These are phyloP conservation scores for Ramichloridium luteum DNA, from an alignment of 2,329 filamentous ascomycete genomes.

Conservation along the genomic window DNA sequence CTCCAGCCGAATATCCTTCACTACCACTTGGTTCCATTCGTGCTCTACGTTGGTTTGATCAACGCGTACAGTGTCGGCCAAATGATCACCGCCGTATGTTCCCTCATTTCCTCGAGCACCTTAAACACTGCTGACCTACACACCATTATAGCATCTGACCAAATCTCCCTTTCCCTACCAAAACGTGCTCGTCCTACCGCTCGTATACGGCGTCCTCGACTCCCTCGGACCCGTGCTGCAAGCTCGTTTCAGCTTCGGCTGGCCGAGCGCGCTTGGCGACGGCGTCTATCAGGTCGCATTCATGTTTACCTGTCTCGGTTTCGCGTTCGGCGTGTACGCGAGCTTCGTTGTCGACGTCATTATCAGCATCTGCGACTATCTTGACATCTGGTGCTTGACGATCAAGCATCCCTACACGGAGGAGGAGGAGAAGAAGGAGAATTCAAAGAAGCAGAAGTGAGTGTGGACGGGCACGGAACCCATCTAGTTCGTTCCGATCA, in stretches of 20 bases:
- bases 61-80: conserved; percentile 86
- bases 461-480: too few relatives aligned
- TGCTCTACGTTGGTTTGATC: conserved; percentile 74
- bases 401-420: conserved; percentile 68
- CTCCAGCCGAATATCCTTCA: conserved; percentile 75
- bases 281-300: conserved; percentile 79
- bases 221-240: conserved; percentile 58
- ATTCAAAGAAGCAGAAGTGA: not conserved
- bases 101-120: conserved; percentile 78
- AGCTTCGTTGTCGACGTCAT: conserved; percentile 97
- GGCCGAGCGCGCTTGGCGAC: conserved; percentile 61
- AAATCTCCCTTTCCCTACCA: conserved; percentile 79
- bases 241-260: conserved; percentile 42
- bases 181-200: conserved; percentile 70
- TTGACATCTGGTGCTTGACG: conserved; percentile 96
- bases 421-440: conserved; percentile 13
- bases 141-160: conserved; percentile 62
- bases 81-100: conserved; percentile 66
- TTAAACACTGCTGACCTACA: conserved; percentile 63
- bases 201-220: conserved; percentile 69
- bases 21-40: conserved; percentile 77
- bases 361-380: conserved; percentile 91
- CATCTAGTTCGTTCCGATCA: too few relatives aligned
- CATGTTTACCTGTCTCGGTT: conserved; percentile 75
- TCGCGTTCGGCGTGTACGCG: conserved; percentile 82